These are phyloP conservation scores for Tetrapisispora phaffii DNA, from an alignment of 805 yeast species.

Conservation along the genomic window DNA sequence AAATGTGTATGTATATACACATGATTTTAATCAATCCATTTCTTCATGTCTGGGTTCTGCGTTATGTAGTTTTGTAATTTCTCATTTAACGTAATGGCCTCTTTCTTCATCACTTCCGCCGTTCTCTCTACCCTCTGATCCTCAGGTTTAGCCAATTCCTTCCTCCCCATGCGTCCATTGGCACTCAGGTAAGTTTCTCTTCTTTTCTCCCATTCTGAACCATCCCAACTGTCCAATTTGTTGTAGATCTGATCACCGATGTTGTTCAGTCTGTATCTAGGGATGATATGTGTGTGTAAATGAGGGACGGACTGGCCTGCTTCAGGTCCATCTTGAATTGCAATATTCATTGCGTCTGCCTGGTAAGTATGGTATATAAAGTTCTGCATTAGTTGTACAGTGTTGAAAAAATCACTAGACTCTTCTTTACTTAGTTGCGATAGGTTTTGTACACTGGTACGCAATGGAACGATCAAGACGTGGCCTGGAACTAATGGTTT, in stretches of 20 bases:
- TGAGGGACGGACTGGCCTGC: slow-evolving; percentile 97
- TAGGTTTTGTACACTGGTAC: slow-evolving; percentile 51
- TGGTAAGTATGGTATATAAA: slow-evolving; percentile 58
- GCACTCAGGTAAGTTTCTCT: slow-evolving; percentile 20
- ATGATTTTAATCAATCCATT: slow-evolving; percentile 2
- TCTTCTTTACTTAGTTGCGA: slow-evolving; percentile 67
- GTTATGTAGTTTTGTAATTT: slow-evolving; percentile 26
- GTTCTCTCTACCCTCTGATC: slow-evolving; percentile 49
- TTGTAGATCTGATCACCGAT: slow-evolving; percentile 67
- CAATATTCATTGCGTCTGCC: slow-evolving; percentile 79
- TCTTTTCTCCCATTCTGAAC: slow-evolving; percentile 26
- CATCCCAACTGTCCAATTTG: slow-evolving; percentile 51
- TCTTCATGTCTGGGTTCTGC: slow-evolving; percentile 7
- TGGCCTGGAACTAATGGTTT: slow-evolving; percentile 94
- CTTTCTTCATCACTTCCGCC: slow-evolving; percentile 56
- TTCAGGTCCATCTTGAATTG: slow-evolving; percentile 93
- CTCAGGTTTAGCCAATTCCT: slow-evolving; percentile 34
- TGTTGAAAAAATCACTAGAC: slow-evolving; percentile 61
- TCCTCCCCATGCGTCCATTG: slow-evolving; percentile 17
- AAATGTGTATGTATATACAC: no score
- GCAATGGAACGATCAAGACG: slow-evolving; percentile 75
- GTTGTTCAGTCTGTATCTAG: slow-evolving; percentile 52
- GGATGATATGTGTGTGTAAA: slow-evolving; percentile 87
- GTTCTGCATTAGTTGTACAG: slow-evolving; percentile 60
- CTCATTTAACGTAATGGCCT: slow-evolving; percentile 47